These are phyloP conservation scores for Pyrenula massariospora DNA, from an alignment of 495 filamentous ascomycete species.

Conservation along the genomic window DNA sequence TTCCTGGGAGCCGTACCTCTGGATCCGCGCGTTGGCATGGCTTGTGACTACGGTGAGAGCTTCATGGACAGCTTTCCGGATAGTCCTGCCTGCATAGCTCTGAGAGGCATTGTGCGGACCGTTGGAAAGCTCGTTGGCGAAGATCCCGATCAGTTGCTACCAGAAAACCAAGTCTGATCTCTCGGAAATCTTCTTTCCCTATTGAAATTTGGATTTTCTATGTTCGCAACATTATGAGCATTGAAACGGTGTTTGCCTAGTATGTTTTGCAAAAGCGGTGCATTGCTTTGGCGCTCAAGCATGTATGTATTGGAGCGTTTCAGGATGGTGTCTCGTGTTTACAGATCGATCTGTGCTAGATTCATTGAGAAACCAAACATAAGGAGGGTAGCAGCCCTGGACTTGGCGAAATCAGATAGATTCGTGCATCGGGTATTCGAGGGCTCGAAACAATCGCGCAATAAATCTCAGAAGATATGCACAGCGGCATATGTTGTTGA, in stretches of 20 bases:
- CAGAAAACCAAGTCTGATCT: constrained; percentile 17
- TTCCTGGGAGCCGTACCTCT: constrained; percentile 88
- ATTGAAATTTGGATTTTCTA: constrained; percentile 2
- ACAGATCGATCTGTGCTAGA: no score
- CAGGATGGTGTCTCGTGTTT: constrained; percentile 1
- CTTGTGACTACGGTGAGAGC: constrained; percentile 93
- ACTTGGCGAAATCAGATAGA: neutral
- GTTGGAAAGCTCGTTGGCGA: constrained; percentile 54
- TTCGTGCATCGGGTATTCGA: neutral
- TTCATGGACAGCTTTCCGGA: constrained; percentile 91
- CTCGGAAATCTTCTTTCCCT: neutral
- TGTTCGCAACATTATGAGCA: neutral
- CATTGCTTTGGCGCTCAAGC: neutral
- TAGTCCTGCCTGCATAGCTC: constrained; percentile 71
- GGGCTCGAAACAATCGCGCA: neutral
- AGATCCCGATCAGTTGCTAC: constrained; percentile 29
- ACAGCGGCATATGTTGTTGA: neutral
- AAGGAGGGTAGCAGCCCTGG: neutral
- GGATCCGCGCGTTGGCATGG: constrained; percentile 89
- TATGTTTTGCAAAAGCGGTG: neutral
- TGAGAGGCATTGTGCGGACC: constrained; percentile 62
- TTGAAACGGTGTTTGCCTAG: neutral
- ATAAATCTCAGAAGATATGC: neutral
- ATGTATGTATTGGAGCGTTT: neutral
- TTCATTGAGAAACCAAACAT: neutral